Percentiles rank a stretch among this genome's conserved stretches.
Conservation (phyloP, 108 stramenopile genomes). For the Phaeodactylum tricornutum region DNA sequence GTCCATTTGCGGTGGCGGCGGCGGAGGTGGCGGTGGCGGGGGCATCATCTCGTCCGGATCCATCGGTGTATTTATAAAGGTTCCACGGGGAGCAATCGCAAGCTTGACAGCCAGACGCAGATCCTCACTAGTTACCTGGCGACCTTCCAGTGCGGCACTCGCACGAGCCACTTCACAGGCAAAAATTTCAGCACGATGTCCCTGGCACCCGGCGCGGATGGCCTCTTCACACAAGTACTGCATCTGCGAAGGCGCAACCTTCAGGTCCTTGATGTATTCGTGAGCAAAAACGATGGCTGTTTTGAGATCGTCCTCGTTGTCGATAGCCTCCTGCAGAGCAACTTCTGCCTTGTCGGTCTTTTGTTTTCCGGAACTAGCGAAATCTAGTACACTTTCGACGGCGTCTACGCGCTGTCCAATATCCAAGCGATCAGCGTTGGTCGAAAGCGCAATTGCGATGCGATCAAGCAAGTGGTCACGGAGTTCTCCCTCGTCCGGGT, state of each 20-base stretch:
- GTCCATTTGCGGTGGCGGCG: constrained; percentile 77
- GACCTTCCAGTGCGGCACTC: constrained; percentile 86
- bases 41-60: constrained; percentile 71
- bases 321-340: constrained; percentile 52
- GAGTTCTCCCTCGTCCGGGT: constrained; percentile 96
- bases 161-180: constrained; percentile 88
- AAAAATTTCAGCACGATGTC: constrained; percentile 95
- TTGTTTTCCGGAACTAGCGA: constrained; percentile 53
- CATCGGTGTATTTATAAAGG: constrained; percentile 84
- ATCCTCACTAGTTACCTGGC: constrained; percentile 80
- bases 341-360: constrained; percentile 45
- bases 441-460: constrained; percentile 84
- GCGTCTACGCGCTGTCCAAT: constrained; percentile 76
- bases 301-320: constrained; percentile 88
- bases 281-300: constrained; percentile 92
- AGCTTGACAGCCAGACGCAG: constrained; percentile 87
- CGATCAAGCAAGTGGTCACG: constrained; percentile 91
- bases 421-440: constrained; percentile 75
- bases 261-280: constrained; percentile 80
- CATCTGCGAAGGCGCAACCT: constrained; percentile 75
- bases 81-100: constrained; percentile 91
- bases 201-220: constrained; percentile 90
- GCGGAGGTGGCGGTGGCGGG: constrained; percentile 89
- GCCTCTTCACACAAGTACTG: constrained; percentile 96
- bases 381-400: constrained; percentile 74